A percentile compares a stretch with the other conserved stretches of the same genome.
Conservation (phyloP, 805 yeast genomes). For the Jamesozyma piceae region DNA sequence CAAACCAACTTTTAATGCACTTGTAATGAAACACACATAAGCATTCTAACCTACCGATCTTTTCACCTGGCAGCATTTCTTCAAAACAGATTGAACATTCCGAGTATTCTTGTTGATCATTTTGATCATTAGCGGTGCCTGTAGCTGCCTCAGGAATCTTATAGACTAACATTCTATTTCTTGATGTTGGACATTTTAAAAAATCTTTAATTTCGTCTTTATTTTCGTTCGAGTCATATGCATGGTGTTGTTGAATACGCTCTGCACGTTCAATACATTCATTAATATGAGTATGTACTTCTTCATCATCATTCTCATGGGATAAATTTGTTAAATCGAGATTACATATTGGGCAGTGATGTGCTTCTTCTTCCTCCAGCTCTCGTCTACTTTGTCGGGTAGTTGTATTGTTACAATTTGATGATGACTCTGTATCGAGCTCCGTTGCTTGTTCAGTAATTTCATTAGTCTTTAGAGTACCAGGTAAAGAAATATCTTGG, state of each 20-base stretch:
- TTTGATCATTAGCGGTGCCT: constrained; percentile 7
- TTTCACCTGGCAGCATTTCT: constrained; percentile 74
- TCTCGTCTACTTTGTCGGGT: background rate
- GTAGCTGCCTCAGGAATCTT: constrained; percentile 24
- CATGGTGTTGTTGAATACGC: constrained; percentile 40
- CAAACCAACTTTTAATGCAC: constrained; percentile 89
- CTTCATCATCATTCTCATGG: constrained; percentile 2
- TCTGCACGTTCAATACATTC: constrained; percentile 55
- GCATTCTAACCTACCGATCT: constrained; percentile 88
- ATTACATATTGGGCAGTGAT: constrained; percentile 36
- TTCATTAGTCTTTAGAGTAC: constrained; percentile 1
- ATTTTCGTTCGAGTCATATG: constrained; percentile 35
- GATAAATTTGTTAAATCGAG: constrained; percentile 2
- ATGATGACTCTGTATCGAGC: background rate
- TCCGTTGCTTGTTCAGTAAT: background rate
- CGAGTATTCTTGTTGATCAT: constrained; percentile 33
- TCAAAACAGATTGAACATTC: constrained; percentile 95
- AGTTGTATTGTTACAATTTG: background rate
- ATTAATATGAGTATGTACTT: constrained; percentile 49
- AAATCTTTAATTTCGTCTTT: background rate
- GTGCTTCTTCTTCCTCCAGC: constrained; percentile 4
- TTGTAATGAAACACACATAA: constrained; percentile 86
- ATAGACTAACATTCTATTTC: constrained; percentile 81
- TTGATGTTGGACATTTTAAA: constrained; percentile 5
- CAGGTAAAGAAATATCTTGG: background rate